Percentiles rank a stretch among this genome's conserved stretches.
Conservation (phyloP, 305 asterid species). For the Fraxinus velutina region DNA sequence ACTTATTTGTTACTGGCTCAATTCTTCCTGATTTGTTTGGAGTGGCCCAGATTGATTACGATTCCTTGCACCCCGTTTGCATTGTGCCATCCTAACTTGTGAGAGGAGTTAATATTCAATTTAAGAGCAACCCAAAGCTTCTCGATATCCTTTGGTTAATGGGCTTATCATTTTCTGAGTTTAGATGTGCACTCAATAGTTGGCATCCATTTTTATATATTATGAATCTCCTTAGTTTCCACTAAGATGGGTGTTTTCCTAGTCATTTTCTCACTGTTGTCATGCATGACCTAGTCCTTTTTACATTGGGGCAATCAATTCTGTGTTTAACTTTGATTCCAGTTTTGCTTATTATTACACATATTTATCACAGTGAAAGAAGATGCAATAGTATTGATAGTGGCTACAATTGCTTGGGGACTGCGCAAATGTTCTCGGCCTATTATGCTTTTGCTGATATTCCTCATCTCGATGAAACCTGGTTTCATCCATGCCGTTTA, state of each 20-base stretch:
- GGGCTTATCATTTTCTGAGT: not conserved
- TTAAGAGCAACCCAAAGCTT: constrained; percentile 6
- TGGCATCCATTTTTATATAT: not conserved
- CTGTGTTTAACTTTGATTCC: constrained; percentile 16
- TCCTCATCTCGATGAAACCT: constrained; percentile 85
- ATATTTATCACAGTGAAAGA: constrained; percentile 66
- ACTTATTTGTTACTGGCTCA: not conserved
- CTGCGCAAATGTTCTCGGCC: constrained; percentile 94
- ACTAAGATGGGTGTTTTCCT: constrained; percentile 1
- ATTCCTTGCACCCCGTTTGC: not conserved
- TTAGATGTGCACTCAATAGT: not conserved
- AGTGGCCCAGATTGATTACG: not conserved
- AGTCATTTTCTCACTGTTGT: not conserved
- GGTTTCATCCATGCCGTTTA: constrained; percentile 92
- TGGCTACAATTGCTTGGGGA: constrained; percentile 99
- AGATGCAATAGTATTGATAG: constrained; percentile 86
- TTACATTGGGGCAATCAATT: not conserved
- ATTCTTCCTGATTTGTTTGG: not conserved
- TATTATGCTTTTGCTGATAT: constrained; percentile 78
- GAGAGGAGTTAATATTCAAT: not conserved
- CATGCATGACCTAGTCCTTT: constrained; percentile 13
- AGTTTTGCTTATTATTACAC: constrained; percentile 23
- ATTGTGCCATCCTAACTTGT: not conserved
- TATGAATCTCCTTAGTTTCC: constrained; percentile 4
- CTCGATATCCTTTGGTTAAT: not conserved